Conservation (phyloP, 2,329 filamentous ascomycete species). For the Phialophora verrucosa region DNA sequence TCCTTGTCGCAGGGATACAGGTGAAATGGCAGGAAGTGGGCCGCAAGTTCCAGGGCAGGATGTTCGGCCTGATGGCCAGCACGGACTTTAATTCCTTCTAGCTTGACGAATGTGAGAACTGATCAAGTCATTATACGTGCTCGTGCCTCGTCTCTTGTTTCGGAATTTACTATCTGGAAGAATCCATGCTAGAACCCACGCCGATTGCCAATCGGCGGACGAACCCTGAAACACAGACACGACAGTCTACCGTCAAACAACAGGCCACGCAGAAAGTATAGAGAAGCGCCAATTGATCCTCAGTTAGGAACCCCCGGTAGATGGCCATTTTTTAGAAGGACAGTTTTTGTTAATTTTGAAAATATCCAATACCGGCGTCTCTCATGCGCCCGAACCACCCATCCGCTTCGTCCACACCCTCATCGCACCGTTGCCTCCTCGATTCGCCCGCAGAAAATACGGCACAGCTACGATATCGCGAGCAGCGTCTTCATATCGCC, state of each 20-base stretch:
- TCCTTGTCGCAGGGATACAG: slow-evolving; percentile 78
- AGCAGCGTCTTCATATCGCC: background rate
- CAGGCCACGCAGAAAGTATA: no score
- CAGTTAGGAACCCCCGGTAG: no score
- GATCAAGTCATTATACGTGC: background rate
- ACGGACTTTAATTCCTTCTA: slow-evolving; percentile 35
- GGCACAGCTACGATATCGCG: slow-evolving; percentile 51
- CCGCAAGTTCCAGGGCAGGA: slow-evolving; percentile 39
- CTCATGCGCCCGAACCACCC: background rate
- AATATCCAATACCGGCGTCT: background rate
- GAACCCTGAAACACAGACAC: no score
- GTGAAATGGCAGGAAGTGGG: slow-evolving; percentile 75
- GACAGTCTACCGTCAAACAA: no score
- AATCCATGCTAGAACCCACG: no score
- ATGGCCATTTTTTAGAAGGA: no score
- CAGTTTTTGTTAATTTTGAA: no score
- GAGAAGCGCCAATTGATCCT: no score
- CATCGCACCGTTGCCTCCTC: slow-evolving; percentile 61
- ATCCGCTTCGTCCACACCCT: slow-evolving; percentile 46
- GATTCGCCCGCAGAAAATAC: slow-evolving; percentile 62
- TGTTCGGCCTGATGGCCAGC: slow-evolving; percentile 39
- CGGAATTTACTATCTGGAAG: no score
- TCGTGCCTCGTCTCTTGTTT: no score
- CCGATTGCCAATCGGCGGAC: no score
- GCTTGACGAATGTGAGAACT: background rate